Percentiles rank a stretch among this genome's conserved stretches.
These are phyloP conservation scores for Cerioporus squamosus DNA, from an alignment of 1,284 basidiomycete genomes.

Conservation along the genomic window DNA sequence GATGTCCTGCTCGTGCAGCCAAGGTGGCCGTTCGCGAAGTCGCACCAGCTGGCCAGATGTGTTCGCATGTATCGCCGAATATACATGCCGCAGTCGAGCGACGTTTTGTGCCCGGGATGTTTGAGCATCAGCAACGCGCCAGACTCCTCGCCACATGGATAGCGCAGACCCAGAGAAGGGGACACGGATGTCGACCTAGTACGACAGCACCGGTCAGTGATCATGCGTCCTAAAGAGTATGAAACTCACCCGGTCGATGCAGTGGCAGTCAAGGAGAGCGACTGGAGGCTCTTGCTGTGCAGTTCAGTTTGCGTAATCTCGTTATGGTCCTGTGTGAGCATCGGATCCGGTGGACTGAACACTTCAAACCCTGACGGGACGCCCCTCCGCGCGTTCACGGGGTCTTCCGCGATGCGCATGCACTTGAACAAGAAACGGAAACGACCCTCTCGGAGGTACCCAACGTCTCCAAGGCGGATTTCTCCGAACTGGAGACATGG, in stretches of 20 bases:
- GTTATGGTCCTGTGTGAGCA: background rate
- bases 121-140: constrained; percentile 13
- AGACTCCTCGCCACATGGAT: constrained; percentile 4
- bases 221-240: background rate
- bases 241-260: background rate
- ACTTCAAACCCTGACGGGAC: background rate
- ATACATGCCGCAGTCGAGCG: background rate
- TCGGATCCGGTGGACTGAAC: background rate
- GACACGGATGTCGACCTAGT: background rate
- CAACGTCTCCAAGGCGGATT: constrained; percentile 34
- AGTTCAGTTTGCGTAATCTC: constrained; percentile 2
- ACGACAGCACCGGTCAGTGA: background rate
- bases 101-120: background rate
- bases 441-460: constrained; percentile 27
- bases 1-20: constrained; percentile 17
- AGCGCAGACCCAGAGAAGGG: background rate
- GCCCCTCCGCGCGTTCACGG: background rate
- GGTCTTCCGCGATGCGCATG: background rate
- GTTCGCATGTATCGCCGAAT: background rate
- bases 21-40: constrained; percentile 2
- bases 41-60: constrained; percentile 3
- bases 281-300: constrained; percentile 6
- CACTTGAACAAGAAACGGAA: constrained; percentile 36
- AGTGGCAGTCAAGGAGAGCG: background rate
- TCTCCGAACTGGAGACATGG: constrained; percentile 11